Percentiles rank a stretch among this genome's conserved stretches.
These are phyloP conservation scores for Colletotrichum sp. DNA, from an alignment of 2,329 filamentous ascomycete species.

Conservation along the genomic window DNA sequence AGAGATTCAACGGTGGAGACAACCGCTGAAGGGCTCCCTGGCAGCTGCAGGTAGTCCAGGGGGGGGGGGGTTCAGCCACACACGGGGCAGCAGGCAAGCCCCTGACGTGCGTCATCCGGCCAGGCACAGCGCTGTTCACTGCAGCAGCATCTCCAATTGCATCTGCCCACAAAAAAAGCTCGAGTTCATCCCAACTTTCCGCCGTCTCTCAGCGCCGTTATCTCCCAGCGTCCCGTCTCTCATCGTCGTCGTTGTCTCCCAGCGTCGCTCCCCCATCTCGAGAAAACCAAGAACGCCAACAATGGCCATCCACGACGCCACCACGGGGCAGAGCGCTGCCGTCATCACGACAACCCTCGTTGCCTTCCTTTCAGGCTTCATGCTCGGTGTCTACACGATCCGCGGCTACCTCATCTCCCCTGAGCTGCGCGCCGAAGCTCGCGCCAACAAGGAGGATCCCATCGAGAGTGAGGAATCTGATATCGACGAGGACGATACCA, in stretches of 20 bases:
- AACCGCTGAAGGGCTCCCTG: background rate
- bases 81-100: background rate
- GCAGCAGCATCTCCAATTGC: background rate
- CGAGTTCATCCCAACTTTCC: conserved; percentile 5
- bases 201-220: background rate
- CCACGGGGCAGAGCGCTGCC: conserved; percentile 37
- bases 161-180: conserved; percentile 6
- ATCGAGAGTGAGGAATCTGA: conserved; percentile 74
- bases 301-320: conserved; percentile 1
- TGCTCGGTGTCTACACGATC: conserved; percentile 77
- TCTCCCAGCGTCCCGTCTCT: background rate
- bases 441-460: conserved; percentile 61
- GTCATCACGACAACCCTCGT: conserved; percentile 77
- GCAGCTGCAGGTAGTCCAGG: background rate
- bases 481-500: conserved; percentile 62
- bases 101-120: conserved; percentile 20
- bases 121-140: background rate
- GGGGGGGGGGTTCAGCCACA: conserved; percentile 13
- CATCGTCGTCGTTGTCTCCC: background rate
- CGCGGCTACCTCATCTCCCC: conserved; percentile 65
- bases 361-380: conserved; percentile 77
- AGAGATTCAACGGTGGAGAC: conserved; percentile 3
- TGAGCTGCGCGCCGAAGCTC: conserved; percentile 59
- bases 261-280: background rate
- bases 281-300: background rate